Base-by-base conservation (phyloP, 2,329 filamentous ascomycete genomes). In the Cercospora zeina region DNA sequence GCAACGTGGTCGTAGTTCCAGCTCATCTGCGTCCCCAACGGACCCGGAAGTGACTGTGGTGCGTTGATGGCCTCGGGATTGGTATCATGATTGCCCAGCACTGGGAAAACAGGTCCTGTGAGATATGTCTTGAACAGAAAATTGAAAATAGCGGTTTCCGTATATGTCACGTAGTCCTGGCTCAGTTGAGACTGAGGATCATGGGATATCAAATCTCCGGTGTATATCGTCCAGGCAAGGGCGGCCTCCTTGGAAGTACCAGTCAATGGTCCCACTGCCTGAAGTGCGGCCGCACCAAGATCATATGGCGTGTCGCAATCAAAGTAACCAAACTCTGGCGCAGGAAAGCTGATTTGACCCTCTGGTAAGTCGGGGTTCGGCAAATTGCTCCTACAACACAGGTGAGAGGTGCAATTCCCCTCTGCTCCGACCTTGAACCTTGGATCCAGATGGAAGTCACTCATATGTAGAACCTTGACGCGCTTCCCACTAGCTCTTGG, bases 1-100 rank as follows among this genome's bases (percentile, higher is more conserved):
- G 83, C 77, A 14, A 85, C 75, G 65, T 85, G 82, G 27, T 84
- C 76, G 65, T 82, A 85, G 66, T 85, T 84, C 83, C 83, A 86
- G 57, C 79, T 83, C 65, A 82, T 80, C 65, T 86, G 83, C 63
- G 80, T 72, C 1, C 83, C 82, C 1, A 86, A 73, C 0, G 77
- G 76, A 0, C 81, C 82, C 8, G 82, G 82, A 8, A 86, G 73
- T 31, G 71, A 80, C 65, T 85, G 80, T 1, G 83, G 81, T 6
- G 79, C 77, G 65, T 84, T 80, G 27, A 83, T 80, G 21, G 80
- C 81, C 59, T 81, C 78, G 1, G 83, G 83, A 61, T 78, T 83
- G 10, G 77, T 81, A 67, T 86, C 83, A 61, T 86, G 83, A 64
- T 86, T 86, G 1, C 84, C 84, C 1, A 86, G 77, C 0, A 81